Conservation (phyloP, 495 filamentous ascomycete genomes). For the Pseudotulostoma volvatum region DNA sequence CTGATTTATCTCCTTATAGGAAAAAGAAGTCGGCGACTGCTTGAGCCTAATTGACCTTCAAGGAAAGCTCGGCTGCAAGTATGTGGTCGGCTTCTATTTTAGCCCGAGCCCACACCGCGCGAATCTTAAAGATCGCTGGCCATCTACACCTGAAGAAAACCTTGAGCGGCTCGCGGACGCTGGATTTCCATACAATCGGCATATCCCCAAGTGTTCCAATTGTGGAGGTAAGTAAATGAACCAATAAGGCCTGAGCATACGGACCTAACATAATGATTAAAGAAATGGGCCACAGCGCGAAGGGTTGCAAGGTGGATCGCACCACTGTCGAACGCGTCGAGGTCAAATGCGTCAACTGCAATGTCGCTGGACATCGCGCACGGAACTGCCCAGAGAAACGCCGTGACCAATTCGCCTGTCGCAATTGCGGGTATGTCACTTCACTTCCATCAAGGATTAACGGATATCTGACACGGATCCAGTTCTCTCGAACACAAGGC, state of each 20-base stretch:
- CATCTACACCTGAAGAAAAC: conserved; percentile 49
- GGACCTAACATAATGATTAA: not conserved
- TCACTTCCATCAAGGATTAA: not conserved
- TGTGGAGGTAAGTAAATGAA: conserved; percentile 38
- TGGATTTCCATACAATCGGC: conserved; percentile 50
- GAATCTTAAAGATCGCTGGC: conserved; percentile 46
- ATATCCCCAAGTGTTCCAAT: conserved; percentile 50
- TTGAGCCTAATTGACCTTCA: conserved; percentile 71
- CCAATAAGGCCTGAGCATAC: not conserved
- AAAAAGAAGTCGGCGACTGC: conserved; percentile 37
- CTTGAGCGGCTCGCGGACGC: conserved; percentile 54
- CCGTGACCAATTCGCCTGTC: conserved; percentile 50
- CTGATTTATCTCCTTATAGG: no score
- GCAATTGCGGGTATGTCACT: conserved; percentile 57
- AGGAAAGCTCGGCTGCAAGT: conserved; percentile 62
- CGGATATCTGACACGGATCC: conserved; percentile 7
- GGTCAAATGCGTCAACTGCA: conserved; percentile 65
- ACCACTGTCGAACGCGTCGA: conserved; percentile 28
- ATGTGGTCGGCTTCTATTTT: conserved; percentile 53
- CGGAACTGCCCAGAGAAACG: conserved; percentile 49
- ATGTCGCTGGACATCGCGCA: conserved; percentile 49
- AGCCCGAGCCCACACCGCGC: conserved; percentile 46
- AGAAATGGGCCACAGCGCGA: conserved; percentile 60
- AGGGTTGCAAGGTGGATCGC: conserved; percentile 47
- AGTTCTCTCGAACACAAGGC: conserved; percentile 41